A percentile compares a stretch with the other conserved stretches of the same genome.
Evolutionary conservation across 176 grass and related monocot species (phyloP).

Genomic region (Poa annua): DNA sequence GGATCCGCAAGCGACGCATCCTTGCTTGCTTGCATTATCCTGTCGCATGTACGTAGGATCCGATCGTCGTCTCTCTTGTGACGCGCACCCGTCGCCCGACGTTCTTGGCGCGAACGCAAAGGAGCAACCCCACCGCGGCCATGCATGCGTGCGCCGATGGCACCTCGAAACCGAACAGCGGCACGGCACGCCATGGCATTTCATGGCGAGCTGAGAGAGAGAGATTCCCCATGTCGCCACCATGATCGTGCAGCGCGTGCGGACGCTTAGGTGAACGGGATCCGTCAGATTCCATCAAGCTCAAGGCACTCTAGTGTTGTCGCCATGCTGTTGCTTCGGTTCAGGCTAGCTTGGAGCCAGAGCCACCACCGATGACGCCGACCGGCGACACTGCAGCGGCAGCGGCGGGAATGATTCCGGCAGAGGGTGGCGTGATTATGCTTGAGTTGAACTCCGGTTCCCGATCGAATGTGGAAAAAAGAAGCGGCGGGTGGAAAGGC

Average conservation of each 20-base stretch:
- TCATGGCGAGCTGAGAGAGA: not conserved
- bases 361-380: not conserved
- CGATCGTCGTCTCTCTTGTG: not conserved
- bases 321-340: constrained; percentile 2
- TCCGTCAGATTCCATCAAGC: constrained; percentile 38
- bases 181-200: not conserved
- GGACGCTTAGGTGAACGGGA: constrained; percentile 31
- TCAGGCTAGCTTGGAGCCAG: not conserved
- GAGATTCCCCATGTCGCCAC: constrained; percentile 28
- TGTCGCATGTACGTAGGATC: not conserved
- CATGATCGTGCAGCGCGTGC: constrained; percentile 29
- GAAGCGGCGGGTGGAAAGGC: constrained; percentile 24
- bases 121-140: not conserved
- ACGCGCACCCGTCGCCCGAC: constrained; percentile 37
- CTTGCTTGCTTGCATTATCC: not conserved
- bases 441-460: constrained; percentile 36
- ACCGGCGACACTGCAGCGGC: not conserved
- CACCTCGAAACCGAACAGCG: constrained; percentile 6
- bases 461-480: constrained; percentile 14
- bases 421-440: constrained; percentile 30
- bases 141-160: not conserved
- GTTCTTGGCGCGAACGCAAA: constrained; percentile 49
- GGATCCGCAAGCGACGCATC: not conserved
- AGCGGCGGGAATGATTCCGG: constrained; percentile 37
- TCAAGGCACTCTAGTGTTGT: not conserved